Conservation (phyloP, 129 eudicot genomes). For the Scalesia atractyloides region DNA sequence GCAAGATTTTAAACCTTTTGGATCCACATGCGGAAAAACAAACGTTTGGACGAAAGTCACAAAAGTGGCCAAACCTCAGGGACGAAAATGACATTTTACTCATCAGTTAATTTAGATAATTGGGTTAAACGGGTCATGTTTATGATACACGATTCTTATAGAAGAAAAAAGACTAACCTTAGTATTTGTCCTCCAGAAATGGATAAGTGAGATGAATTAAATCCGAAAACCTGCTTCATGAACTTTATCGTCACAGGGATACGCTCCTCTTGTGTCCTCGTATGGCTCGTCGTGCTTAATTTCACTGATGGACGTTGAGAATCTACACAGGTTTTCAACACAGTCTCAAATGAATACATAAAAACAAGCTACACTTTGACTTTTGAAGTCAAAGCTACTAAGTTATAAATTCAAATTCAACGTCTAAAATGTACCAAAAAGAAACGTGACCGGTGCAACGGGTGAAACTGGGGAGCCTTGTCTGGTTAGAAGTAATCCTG, state of each 20-base stretch:
- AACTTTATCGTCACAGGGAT: conserved; percentile 66
- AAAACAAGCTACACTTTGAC: conserved; percentile 11
- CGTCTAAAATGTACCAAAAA: conserved; percentile 56
- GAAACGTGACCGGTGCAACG: conserved; percentile 75
- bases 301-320: conserved; percentile 70
- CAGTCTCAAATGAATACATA: background rate
- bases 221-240: conserved; percentile 83
- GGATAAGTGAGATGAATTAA: conserved; percentile 73
- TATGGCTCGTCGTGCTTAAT: conserved; percentile 69
- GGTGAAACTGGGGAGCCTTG: conserved; percentile 80
- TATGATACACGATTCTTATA: background rate
- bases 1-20: no score
- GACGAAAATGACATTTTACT: no score
- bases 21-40: no score
- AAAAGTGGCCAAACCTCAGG: no score
- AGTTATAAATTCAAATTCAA: background rate
- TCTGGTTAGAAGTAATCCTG: conserved; percentile 53
- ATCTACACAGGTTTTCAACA: conserved; percentile 48
- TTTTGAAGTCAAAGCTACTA: conserved; percentile 19
- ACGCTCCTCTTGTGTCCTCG: conserved; percentile 61
- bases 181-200: conserved; percentile 65
- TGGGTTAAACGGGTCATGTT: background rate
- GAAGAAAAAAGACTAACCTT: conserved; percentile 44
- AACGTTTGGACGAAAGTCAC: no score
- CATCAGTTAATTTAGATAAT: background rate